Base-by-base conservation (phyloP, 2,329 filamentous ascomycete species). In the Epichloe scottii region DNA sequence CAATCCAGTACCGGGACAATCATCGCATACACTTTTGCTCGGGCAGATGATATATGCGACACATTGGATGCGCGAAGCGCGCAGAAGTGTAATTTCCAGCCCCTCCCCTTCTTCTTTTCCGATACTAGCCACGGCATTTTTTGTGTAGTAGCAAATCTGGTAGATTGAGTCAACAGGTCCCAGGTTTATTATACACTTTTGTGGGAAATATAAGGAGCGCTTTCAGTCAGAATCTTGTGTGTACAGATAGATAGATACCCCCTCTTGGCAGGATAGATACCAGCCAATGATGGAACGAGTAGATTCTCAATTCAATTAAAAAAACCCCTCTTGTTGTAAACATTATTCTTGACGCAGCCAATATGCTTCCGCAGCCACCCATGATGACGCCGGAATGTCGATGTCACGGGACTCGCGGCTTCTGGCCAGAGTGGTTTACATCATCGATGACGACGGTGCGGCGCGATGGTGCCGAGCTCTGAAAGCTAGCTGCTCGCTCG, bases 371-470 rank as follows among this genome's bases (percentile, higher is more conserved):
- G 26, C 26, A 26, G 26, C 26, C 8, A 30, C 26, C 8, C 26
- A 30, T 10, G 8, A 10, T 10, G 3, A 30, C 10, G 1, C 26
- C 26, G 26, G 3, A 30, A 10, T 30, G 26, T 1, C 26, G 26
- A 11, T 10, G 1, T 3, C 26, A 30, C 26, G 26, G 26, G 8
- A 10, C 26, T 11, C 8, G 26, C 26, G 14, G 34, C 11, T 15
- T 41, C 5, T 34, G 19, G 15, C 30, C 10, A n/a, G 40, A 19
- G 40, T 11, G n/a, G 30, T 53, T 56, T 55, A 49, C 59, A 58
- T 60, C 54, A 60, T 60, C 53, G 60, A 62, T 55, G 55, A 52
- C 51, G 55, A 52, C 51, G 51, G 30, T 23, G 41, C 34, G 47
- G 21, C 37, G 51, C 37, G 37, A 11, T 11, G 33, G 34, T 53